Evolutionary conservation across 2,329 filamentous ascomycete species (phyloP), one percentile per base, ranked within the genome.

Genomic region (Paraconiothyrium sp.): DNA sequence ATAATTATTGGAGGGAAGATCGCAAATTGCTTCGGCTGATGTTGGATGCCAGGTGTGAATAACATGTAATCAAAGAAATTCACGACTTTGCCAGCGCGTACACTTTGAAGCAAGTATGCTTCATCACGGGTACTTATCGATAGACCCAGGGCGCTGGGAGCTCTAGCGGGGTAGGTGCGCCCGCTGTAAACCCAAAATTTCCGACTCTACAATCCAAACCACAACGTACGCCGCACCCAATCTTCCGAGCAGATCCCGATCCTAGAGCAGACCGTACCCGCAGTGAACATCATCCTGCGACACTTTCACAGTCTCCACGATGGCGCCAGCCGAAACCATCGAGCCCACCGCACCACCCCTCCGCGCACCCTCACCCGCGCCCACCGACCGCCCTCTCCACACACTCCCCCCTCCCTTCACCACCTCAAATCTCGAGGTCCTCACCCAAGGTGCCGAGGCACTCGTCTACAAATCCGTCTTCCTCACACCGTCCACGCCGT

Each of bases 401-500:
- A 71, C 67, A 2, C 70, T 73, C 43, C 72, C 74, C 0, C 43
- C 69, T 0, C 72, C 73, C 41, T 78, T 78, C 67, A 60, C 65
- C 81, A 86, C 86, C 76, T 82, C 86, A 64, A 83, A 87, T 43
- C 88, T 92, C 65, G 79, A 76, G 52, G 91, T 97, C 73, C 88
- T 98, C 70, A 90, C 92, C 60, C 95, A 98, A 85, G 95, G 95
- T 81, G 95, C 95, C 76, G 95, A 99, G 87, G 94, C 92, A 62
- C 92, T 94, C 67, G 88, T 99, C 75, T 98, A 96, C 87, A 90
- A 89, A 78, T 94, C 92, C 20, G 89, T 88, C 58, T 96, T 92
- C 81, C 89, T 97, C 58, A 78, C 85, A 1, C 86, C 91, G 43
- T 77, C 84, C 59, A 83, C 87, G 10, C 87, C 90, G 14, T 91